These are phyloP conservation scores for Carpinus viminea DNA, from an alignment of 306 rosid genomes.

Conservation along the genomic window DNA sequence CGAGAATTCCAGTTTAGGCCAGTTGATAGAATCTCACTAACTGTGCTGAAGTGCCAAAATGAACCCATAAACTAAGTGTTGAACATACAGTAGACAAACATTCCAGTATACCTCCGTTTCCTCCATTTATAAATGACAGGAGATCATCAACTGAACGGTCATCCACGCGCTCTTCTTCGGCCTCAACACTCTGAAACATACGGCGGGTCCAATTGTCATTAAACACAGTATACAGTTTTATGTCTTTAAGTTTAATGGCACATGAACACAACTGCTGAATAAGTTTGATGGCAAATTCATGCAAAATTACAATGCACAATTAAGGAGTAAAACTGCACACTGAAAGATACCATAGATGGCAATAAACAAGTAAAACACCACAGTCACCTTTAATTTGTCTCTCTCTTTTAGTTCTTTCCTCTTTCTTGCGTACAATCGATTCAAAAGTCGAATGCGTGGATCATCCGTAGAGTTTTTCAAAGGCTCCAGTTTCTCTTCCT, in stretches of 20 bases:
- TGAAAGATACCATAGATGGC: not conserved
- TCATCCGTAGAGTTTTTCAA: slow-evolving; percentile 77
- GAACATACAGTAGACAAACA: not conserved
- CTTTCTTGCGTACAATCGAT: slow-evolving; percentile 85
- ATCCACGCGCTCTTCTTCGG: slow-evolving; percentile 71
- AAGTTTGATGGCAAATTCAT: not conserved
- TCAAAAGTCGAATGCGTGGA: slow-evolving; percentile 92
- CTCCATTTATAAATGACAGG: slow-evolving; percentile 87
- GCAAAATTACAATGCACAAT: slow-evolving; percentile 10
- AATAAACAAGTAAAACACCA: slow-evolving; percentile 31
- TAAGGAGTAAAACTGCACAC: slow-evolving; percentile 3
- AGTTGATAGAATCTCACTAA: not conserved
- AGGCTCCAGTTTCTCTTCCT: slow-evolving; percentile 99
- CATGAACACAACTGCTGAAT: not conserved
- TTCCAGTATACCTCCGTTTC: slow-evolving; percentile 56
- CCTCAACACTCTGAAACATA: slow-evolving; percentile 74
- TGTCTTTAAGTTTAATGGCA: not conserved
- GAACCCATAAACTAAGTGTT: not conserved
- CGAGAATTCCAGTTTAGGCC: not conserved
- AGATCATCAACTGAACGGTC: slow-evolving; percentile 94
- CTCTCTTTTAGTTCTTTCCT: slow-evolving; percentile 90
- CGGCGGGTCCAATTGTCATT: slow-evolving; percentile 7
- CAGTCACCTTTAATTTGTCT: slow-evolving; percentile 78
- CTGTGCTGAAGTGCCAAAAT: not conserved
- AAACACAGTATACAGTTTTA: not conserved